Base-by-base conservation (phyloP, 2,329 filamentous ascomycete genomes). In the Exophiala oligosperma region DNA sequence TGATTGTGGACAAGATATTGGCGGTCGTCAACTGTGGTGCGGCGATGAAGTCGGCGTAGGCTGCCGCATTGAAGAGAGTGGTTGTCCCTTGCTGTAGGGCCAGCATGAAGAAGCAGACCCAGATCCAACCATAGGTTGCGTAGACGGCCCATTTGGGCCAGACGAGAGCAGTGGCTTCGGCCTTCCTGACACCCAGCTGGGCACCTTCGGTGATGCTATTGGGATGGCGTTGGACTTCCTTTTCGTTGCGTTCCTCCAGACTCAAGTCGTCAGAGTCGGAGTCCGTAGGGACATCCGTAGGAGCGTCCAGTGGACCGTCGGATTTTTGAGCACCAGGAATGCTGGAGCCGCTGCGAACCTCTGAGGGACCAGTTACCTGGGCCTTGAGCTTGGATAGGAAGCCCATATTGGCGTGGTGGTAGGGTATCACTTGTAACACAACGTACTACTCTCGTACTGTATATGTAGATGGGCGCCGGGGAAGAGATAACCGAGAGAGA, bases 1-100 rank as follows among this genome's bases (percentile, higher is more conserved):
- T 79, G 40, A 85, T 71, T 59, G 70, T 77, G n/a, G 82, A 73
- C 47, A 87, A 74, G 60, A 86, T 79, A 43, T 69, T 69, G 8
- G 81, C 82, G 6, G 80, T 77, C 1, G 81, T 74, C 0, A 79
- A 78, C 73, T 67, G 83, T 64, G 49, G 82, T 75, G 71, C 85
- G 73, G 32, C 70, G 14, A 72, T 52, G 64, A 83, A 87, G 21
- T 74, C 74, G 61, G 78, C 79, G 48, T 80, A 84, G 32, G 82
- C 79, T 52, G 76, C 79, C 28, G 78, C 75, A 26, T 74, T 74
- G 43, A 83, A 65, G 50, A 74, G 75, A 55, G 68, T 67, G 46
- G 76, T 72, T 37, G 77, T 74, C 5, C 70, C 69, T 2, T 72
- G 72, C 61, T 79, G 76, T 26, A 79, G 67, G 0, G 76, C 73